Evolutionary conservation across 257 asterid genomes (phyloP), one percentile per base, ranked within the genome.

Genomic region (Ilex aquifolium): DNA sequence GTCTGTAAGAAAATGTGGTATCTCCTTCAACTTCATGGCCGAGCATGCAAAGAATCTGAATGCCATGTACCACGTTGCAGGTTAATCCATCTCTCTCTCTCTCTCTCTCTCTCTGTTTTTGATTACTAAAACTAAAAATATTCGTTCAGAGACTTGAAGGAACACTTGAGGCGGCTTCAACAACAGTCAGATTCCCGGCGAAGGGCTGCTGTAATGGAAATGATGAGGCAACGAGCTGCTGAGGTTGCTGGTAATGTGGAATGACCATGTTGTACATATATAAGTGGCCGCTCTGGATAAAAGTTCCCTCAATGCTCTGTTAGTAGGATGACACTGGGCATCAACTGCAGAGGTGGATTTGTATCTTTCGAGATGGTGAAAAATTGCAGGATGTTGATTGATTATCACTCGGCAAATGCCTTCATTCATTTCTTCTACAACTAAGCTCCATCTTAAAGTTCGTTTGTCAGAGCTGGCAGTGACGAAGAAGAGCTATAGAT

Each of bases 21-120:
- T 82, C 95, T 93, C 68, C 97, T 93, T 69, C 97, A 83, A 79
- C 89, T 93, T 76, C 99, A 93, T 75, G 88, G 97, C 54, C 96
- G 97, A 42, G 92, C 99, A 31, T 93, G 99, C 86, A 90, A 82
- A 74, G 99, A 82, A 84, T 77, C 95, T 40, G 74, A 80, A 60
- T 90, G 99, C 85, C 74, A 65, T 70, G 99, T 93, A 31, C 99
- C 99, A 0, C 99, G 99, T 7, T 93, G 99, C 99, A 91, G 95
- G 99, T 93, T 46, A 58, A 87, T 7, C 11, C n/a, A n/a, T 53
- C 57, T 53, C 57, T 53, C 57, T n/a, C 57, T 3, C 57, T 3
- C 57, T 3, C 30, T n/a, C 27, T 4, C 30, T n/a, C 30, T n/a
- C 57, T 7, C 11, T 15, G 14, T 3, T 15, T 49, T 12, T 15